These are phyloP conservation scores for Penicillium expansum DNA, from an alignment of 2,329 filamentous ascomycete species.

Conservation along the genomic window DNA sequence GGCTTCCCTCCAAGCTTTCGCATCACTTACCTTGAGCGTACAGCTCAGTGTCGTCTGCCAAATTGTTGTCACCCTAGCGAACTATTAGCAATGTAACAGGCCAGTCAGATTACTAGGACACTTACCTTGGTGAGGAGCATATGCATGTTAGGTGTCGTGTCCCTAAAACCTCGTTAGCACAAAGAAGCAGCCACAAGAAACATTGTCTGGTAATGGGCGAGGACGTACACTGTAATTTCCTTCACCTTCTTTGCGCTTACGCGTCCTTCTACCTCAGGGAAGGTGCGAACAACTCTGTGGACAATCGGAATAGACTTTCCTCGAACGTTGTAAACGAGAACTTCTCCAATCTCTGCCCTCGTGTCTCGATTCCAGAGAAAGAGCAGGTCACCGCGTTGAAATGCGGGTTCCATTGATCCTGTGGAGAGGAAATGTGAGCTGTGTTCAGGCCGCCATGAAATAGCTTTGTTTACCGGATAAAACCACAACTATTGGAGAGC, in stretches of 20 bases:
- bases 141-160: slow-evolving; percentile 28
- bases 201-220: background rate
- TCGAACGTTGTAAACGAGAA: slow-evolving; percentile 57
- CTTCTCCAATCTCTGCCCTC: slow-evolving; percentile 67
- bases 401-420: slow-evolving; percentile 64
- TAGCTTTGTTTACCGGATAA: slow-evolving; percentile 49
- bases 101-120: background rate
- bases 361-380: slow-evolving; percentile 62
- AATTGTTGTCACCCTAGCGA: slow-evolving; percentile 79
- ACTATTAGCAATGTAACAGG: background rate
- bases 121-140: slow-evolving; percentile 75
- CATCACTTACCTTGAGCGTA: slow-evolving; percentile 46
- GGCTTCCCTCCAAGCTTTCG: background rate
- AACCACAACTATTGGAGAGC: slow-evolving; percentile 66
- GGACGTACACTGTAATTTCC: slow-evolving; percentile 31
- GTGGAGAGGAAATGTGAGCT: background rate
- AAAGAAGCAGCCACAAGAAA: background rate
- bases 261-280: slow-evolving; percentile 45
- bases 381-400: slow-evolving; percentile 62
- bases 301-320: slow-evolving; percentile 96
- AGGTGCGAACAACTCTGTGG: slow-evolving; percentile 78
- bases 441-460: background rate
- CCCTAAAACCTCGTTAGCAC: slow-evolving; percentile 18
- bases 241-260: slow-evolving; percentile 36
- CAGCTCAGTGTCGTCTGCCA: slow-evolving; percentile 82